Evolutionary conservation across 768 basidiomycete genomes (phyloP).

Genomic region (Boletus subcaerulescens): DNA sequence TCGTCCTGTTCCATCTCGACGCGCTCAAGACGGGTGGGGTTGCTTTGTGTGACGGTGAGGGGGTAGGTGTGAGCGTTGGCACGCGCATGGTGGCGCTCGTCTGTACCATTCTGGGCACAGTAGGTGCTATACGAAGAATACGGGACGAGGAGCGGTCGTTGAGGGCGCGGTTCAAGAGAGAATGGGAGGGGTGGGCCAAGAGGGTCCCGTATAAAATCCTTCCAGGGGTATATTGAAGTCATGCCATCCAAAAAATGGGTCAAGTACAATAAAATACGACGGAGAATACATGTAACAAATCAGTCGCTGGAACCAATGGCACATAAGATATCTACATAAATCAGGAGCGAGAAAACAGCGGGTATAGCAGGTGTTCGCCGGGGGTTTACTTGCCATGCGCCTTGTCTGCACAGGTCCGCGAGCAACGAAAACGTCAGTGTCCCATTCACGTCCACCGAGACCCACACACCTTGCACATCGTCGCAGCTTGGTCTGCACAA

Average conservation of each 20-base stretch:
- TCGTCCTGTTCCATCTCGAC: conserved; percentile 13
- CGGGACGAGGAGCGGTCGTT: conserved; percentile 11
- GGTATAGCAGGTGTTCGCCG: too few relatives aligned
- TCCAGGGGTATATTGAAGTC: conserved; percentile 42
- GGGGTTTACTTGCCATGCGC: conserved; percentile 10
- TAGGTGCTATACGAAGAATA: conserved; percentile 10
- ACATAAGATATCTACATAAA: background rate
- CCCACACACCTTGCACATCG: conserved; percentile 22
- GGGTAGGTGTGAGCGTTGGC: conserved; percentile 33
- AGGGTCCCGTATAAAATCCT: conserved; percentile 47
- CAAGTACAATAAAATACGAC: conserved; percentile 1
- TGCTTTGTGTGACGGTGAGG: too few relatives aligned
- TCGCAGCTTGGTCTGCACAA: conserved; percentile 47
- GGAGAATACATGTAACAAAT: background rate
- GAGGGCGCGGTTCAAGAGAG: conserved; percentile 11
- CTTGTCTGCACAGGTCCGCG: conserved; percentile 24
- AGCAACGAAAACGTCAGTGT: conserved; percentile 13
- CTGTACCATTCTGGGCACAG: background rate
- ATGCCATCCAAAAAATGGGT: background rate
- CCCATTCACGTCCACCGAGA: background rate
- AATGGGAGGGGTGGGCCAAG: conserved; percentile 38
- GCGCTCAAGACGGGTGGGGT: background rate
- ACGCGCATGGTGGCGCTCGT: conserved; percentile 12
- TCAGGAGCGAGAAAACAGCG: background rate
- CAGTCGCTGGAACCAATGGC: background rate